These are phyloP conservation scores for Trichoderma aggressivum DNA, from an alignment of 2,329 filamentous ascomycete genomes.

Conservation along the genomic window DNA sequence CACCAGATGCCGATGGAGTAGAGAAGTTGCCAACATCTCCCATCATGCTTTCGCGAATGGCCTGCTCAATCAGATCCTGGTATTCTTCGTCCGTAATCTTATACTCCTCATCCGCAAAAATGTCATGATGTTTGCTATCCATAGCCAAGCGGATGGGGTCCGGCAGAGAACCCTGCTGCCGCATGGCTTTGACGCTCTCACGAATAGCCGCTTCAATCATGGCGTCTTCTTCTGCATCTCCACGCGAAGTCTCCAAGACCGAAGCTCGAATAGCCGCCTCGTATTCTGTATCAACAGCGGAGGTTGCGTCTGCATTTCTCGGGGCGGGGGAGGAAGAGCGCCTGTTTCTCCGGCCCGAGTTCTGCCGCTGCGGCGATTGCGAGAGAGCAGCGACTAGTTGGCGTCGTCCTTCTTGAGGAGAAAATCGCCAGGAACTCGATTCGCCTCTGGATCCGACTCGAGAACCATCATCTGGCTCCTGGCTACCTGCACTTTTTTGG, in stretches of 20 bases:
- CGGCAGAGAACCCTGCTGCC: constrained; percentile 27
- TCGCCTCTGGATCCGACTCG: constrained; percentile 21
- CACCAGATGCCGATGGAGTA: constrained; percentile 22
- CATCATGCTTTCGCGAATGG: constrained; percentile 50
- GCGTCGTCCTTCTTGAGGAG: constrained; percentile 38
- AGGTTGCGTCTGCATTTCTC: background rate
- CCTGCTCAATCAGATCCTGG: constrained; percentile 53
- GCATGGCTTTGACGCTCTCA: constrained; percentile 62
- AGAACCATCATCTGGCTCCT: constrained; percentile 36
- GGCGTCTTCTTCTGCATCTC: constrained; percentile 66
- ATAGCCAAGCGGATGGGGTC: constrained; percentile 23
- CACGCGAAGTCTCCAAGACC: constrained; percentile 66
- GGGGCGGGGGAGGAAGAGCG: constrained; percentile 20
- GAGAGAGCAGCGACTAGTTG: constrained; percentile 45
- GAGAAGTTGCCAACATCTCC: constrained; percentile 19
- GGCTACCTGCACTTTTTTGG: constrained; percentile 47
- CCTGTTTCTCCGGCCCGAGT: constrained; percentile 12
- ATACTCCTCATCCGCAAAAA: constrained; percentile 41
- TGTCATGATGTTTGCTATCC: constrained; percentile 28
- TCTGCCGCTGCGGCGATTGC: constrained; percentile 27
- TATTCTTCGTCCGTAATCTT: constrained; percentile 57
- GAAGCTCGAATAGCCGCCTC: constrained; percentile 69
- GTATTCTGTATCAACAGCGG: constrained; percentile 55
- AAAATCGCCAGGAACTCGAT: background rate
- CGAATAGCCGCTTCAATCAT: constrained; percentile 71